phyloP scores from a whole-genome alignment of 306 rosid genomes.

The Lagenaria siceraria region DNA sequence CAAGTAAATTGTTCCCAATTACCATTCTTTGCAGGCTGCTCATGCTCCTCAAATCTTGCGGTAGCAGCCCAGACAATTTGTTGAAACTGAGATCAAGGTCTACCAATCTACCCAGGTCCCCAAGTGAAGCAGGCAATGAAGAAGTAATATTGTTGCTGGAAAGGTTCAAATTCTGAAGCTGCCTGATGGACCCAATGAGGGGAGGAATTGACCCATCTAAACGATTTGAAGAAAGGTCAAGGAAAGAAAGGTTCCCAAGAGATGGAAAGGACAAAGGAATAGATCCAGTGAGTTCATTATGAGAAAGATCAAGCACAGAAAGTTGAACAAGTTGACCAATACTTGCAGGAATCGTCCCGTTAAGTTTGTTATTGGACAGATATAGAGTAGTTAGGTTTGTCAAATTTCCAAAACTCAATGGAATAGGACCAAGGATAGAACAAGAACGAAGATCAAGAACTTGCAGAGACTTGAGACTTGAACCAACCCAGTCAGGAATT shows the following conservation, averaged over 20 bases:
- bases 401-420: slow-evolving; percentile 51
- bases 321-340: slow-evolving; percentile 50
- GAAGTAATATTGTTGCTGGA: slow-evolving; percentile 47
- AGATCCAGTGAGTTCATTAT: slow-evolving; percentile 39
- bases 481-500: slow-evolving; percentile 75
- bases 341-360: slow-evolving; percentile 46
- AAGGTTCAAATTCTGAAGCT: slow-evolving; percentile 59
- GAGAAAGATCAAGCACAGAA: slow-evolving; percentile 62
- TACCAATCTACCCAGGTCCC: slow-evolving; percentile 45
- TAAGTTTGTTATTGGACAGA: slow-evolving; percentile 55
- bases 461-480: slow-evolving; percentile 24
- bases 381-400: slow-evolving; percentile 43
- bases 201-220: slow-evolving; percentile 47
- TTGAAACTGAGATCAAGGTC: slow-evolving; percentile 85
- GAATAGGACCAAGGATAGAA: slow-evolving; percentile 49
- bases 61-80: slow-evolving; percentile 33
- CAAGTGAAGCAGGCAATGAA: slow-evolving; percentile 49
- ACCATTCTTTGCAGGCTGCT: slow-evolving; percentile 45
- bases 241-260: slow-evolving; percentile 47
- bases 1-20: slow-evolving; percentile 40
- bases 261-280: slow-evolving; percentile 37
- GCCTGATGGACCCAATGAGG: slow-evolving; percentile 40
- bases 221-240: slow-evolving; percentile 54
- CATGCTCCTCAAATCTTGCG: slow-evolving; percentile 40
- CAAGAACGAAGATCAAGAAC: slow-evolving; percentile 81